Percentiles rank a stretch among this genome's conserved stretches.
phyloP scores from a whole-genome alignment of 73 alveolate genomes.

The Tetrahymena borealis region DNA sequence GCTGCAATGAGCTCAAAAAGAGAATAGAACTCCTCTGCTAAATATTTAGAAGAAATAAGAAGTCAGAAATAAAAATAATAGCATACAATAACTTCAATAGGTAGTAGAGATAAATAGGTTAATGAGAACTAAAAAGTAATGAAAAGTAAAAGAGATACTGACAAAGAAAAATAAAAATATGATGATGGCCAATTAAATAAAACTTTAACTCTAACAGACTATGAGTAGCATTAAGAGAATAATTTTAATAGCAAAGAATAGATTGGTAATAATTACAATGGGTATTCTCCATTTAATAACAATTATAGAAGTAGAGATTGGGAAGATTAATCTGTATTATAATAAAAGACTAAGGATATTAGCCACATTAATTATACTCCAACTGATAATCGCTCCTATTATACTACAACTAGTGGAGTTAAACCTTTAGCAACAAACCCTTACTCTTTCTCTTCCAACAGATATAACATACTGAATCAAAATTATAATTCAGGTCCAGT shows the following conservation, averaged over 20 bases:
- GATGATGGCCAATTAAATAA: not conserved
- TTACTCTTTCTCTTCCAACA: not conserved
- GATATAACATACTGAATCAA: not conserved
- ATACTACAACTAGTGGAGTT: not conserved
- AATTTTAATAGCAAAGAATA: not conserved
- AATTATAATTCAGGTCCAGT: not conserved
- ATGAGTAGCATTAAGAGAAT: not conserved
- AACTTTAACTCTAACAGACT: not conserved
- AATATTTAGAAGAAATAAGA: not conserved
- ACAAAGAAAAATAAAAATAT: not conserved
- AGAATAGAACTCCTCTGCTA: not conserved
- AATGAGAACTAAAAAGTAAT: not conserved
- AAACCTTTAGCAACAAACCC: not conserved
- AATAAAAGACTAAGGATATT: not conserved
- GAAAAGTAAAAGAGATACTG: not conserved
- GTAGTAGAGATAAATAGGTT: not conserved
- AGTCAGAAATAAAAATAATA: not conserved
- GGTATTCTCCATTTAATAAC: not conserved
- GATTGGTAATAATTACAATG: not conserved
- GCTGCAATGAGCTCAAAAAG: not conserved
- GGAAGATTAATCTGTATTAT: not conserved
- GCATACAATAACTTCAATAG: not conserved
- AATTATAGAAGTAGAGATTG: not conserved
- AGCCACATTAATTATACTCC: not conserved
- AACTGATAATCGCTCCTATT: not conserved